These are phyloP conservation scores for Plasmodium malariae DNA, from an alignment of 169 alveolate species.

Conservation along the genomic window DNA sequence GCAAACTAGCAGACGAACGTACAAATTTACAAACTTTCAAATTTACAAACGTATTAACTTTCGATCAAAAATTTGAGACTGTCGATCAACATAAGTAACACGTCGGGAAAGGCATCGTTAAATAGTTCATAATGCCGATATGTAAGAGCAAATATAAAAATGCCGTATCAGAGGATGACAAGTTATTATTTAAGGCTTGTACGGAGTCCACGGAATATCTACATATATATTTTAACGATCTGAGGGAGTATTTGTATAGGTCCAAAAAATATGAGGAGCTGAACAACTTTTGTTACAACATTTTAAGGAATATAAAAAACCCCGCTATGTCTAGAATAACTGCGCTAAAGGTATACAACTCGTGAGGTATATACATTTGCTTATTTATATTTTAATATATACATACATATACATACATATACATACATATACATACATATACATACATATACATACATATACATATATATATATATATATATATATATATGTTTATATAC, in stretches of 20 bases:
- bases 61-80: too few species aligned
- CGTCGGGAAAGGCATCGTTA: background rate
- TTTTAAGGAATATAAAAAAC: constrained; percentile 10
- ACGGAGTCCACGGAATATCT: constrained; percentile 50
- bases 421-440: background rate
- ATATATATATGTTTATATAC: background rate
- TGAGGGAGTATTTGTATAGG: constrained; percentile 24
- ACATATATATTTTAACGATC: constrained; percentile 34
- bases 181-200: constrained; percentile 27
- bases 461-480: background rate
- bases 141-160: constrained; percentile 38
- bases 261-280: constrained; percentile 35
- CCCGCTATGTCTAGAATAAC: constrained; percentile 42
- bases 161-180: constrained; percentile 12
- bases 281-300: constrained; percentile 33
- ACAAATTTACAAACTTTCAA: too few species aligned
- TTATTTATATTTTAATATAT: background rate
- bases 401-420: background rate
- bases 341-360: constrained; percentile 28
- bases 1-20: too few species aligned
- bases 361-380: background rate
- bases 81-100: too few species aligned
- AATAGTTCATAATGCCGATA: constrained; percentile 16
- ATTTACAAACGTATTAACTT: too few species aligned
- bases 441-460: background rate